phyloP scores from a whole-genome alignment of 495 filamentous ascomycete genomes.

The Lichina pygmaea region DNA sequence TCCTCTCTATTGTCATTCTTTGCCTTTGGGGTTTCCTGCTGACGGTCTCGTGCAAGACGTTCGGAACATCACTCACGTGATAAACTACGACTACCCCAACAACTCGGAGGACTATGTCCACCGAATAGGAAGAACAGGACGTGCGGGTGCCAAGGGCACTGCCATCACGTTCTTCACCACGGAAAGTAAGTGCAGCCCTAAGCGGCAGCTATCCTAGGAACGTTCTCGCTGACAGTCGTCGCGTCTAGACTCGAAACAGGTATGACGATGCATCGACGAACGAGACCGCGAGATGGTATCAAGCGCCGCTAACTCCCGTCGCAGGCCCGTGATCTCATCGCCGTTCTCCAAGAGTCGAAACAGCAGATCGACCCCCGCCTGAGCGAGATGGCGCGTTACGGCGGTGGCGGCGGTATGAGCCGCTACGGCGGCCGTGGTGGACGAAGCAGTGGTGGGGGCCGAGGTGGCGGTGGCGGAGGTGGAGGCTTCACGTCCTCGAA shows the following conservation, averaged over 20 bases:
- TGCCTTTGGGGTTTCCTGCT: conserved; percentile 23
- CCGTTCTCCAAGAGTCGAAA: conserved; percentile 83
- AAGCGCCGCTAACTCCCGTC: not conserved
- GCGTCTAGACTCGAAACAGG: conserved; percentile 54
- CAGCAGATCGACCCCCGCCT: conserved; percentile 94
- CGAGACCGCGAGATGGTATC: no score
- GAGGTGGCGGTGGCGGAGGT: conserved; percentile 30
- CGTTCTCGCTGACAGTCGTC: not conserved
- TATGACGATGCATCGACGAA: conserved; percentile 1
- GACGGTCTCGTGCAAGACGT: conserved; percentile 80
- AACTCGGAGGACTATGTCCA: conserved; percentile 45
- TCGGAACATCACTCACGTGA: conserved; percentile 97
- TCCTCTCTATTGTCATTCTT: no score
- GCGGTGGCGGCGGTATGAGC: conserved; percentile 51
- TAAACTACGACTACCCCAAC: conserved; percentile 99
- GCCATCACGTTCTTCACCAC: conserved; percentile 38
- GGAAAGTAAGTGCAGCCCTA: conserved; percentile 44
- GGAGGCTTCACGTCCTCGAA: conserved; percentile 33
- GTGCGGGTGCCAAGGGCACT: conserved; percentile 19
- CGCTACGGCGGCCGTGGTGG: conserved; percentile 27
- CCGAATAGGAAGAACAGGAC: conserved; percentile 19
- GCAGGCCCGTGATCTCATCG: conserved; percentile 81
- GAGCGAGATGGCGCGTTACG: conserved; percentile 81
- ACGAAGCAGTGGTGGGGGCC: conserved; percentile 25
- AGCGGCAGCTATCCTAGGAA: not conserved